Base-by-base conservation (phyloP, 2,329 filamentous ascomycete species). In the Neonectria ditissima region DNA sequence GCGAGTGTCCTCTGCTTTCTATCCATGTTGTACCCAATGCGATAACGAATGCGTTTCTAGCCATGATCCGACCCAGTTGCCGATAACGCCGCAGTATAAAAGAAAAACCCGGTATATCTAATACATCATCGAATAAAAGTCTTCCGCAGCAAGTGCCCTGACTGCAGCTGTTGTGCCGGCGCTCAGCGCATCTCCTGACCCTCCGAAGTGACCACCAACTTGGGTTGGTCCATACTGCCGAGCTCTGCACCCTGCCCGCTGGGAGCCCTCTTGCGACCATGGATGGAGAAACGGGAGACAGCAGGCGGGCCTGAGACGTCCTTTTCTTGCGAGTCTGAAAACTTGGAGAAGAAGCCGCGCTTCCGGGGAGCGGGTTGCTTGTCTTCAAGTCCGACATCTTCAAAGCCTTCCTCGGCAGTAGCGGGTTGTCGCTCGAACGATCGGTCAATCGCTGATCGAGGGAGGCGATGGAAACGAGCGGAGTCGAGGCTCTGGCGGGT, bases 351-450 rank as follows among this genome's bases (percentile, higher is more conserved):
- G 75, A 97, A 90, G 13, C 92, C 86, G 62, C 89, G 90, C 81
- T 93, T 80, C 69, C 76, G 75, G 55, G 78, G 73, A 44, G 74
- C 78, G 20, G 58, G 59, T 60, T 76, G 80, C 65, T 89, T 89
- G 52, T 96, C 93, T 69, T 97, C 94, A 62, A 98, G 82, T 4
- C 93, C 93, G 9, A 98, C 92, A 55, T 98, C 95, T 76, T 97
- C 95, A 71, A 98, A 97, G 6, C 83, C 84, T 73, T 97, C 92
- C 72, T 96, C 93, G 44, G 88, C 86, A 30, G 89, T 91, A n/a
- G 88, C 84, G 28, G 86, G 84, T 58, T 89, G 85, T 73, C 81
- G 82, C 59, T 87, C 86, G 69, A 89, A 87, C 54, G 83, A 84
- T 60, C 83, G 84, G 65, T 87, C 83, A 56, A 90, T 77, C 8